Conservation (phyloP, 2,329 filamentous ascomycete genomes). For the Colletotrichum filicis region DNA sequence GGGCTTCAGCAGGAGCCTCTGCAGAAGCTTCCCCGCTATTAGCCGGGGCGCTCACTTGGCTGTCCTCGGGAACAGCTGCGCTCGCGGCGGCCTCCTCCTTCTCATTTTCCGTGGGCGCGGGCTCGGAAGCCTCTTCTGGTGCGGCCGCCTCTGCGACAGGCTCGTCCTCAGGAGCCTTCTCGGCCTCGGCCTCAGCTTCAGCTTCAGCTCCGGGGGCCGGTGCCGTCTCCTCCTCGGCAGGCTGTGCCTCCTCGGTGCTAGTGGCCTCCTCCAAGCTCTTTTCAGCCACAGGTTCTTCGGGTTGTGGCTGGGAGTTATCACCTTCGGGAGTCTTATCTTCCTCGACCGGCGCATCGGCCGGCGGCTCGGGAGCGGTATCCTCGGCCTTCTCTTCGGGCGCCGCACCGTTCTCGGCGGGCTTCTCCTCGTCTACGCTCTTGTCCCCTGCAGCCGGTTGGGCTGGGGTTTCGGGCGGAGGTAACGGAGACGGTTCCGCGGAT, state of each 20-base stretch:
- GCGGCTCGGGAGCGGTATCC: neutral
- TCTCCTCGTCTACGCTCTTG: neutral
- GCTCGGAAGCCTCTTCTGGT: neutral
- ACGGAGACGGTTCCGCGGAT: conserved; percentile 19
- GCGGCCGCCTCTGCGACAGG: neutral
- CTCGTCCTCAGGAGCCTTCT: neutral
- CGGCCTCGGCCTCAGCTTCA: neutral
- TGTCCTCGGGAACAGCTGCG: neutral
- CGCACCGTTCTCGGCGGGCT: neutral
- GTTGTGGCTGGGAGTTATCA: conserved; percentile 32
- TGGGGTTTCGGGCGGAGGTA: neutral
- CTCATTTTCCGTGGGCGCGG: neutral
- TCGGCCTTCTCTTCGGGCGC: neutral
- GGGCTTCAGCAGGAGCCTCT: neutral
- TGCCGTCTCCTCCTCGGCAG: neutral
- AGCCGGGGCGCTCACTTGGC: too few relatives aligned
- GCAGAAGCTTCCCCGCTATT: neutral
- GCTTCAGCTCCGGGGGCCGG: neutral
- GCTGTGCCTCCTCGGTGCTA: conserved; percentile 2
- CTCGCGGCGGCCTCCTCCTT: neutral
- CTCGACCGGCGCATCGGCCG: neutral
- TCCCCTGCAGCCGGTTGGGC: neutral
- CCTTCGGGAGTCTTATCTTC: conserved; percentile 18
- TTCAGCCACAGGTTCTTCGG: conserved; percentile 31
- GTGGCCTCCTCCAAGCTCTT: conserved; percentile 19